Evolutionary conservation across 495 filamentous ascomycete genomes (phyloP).

Genomic region (Xylaria acuta): DNA sequence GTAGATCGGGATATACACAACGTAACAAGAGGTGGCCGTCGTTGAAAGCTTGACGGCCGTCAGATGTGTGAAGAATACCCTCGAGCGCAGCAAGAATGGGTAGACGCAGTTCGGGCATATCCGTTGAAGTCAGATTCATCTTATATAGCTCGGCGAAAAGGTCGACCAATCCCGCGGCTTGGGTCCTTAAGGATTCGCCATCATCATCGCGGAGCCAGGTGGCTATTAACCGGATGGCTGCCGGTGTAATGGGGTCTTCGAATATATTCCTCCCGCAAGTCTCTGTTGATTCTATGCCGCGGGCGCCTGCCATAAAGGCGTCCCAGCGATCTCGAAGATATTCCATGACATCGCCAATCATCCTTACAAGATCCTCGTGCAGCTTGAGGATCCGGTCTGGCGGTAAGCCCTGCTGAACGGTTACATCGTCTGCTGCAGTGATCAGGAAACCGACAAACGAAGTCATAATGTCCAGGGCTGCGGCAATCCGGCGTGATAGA

Average conservation of each 20-base stretch:
- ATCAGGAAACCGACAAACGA: conserved; percentile 66
- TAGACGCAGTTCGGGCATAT: conserved; percentile 52
- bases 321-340: conserved; percentile 72
- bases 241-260: conserved; percentile 54
- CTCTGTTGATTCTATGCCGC: conserved; percentile 21
- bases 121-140: conserved; percentile 25
- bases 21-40: conserved; percentile 8
- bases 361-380: conserved; percentile 62
- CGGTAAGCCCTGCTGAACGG: conserved; percentile 41
- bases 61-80: conserved; percentile 42
- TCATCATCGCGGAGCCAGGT: conserved; percentile 70
- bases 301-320: conserved; percentile 38
- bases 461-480: conserved; percentile 64
- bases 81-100: conserved; percentile 61
- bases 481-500: conserved; percentile 58
- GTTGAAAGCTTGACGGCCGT: conserved; percentile 27
- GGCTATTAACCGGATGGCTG: conserved; percentile 56
- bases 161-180: conserved; percentile 61
- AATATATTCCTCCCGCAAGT: conserved; percentile 34
- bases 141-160: conserved; percentile 62
- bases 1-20: conserved; percentile 18
- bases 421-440: conserved; percentile 50
- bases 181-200: conserved; percentile 56
- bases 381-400: conserved; percentile 64
- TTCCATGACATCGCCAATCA: conserved; percentile 64